Conservation (phyloP, 1,284 basidiomycete species). For the Pseudozyma flocculosa region DNA sequence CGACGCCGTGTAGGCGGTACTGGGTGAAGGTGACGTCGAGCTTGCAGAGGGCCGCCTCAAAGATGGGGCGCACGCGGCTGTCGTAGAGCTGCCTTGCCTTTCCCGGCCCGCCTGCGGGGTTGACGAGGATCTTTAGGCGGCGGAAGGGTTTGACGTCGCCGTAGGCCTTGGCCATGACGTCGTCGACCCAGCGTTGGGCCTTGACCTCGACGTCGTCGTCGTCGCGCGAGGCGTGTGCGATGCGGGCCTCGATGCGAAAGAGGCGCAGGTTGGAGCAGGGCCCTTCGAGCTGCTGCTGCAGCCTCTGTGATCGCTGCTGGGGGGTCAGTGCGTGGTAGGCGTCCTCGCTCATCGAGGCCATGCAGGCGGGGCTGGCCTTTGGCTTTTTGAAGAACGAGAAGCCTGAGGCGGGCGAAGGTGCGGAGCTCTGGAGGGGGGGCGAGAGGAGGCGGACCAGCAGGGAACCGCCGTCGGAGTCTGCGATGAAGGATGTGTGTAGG, state of each 20-base stretch:
- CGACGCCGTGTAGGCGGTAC: slow-evolving; percentile 69
- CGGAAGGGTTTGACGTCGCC: slow-evolving; percentile 23
- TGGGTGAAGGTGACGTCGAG: slow-evolving; percentile 66
- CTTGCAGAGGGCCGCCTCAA: slow-evolving; percentile 73
- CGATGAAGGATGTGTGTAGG: slow-evolving; percentile 44
- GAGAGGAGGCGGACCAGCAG: slow-evolving; percentile 45
- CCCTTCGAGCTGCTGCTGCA: slow-evolving; percentile 37
- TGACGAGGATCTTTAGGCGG: slow-evolving; percentile 69
- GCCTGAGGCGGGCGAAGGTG: slow-evolving; percentile 3
- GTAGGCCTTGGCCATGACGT: slow-evolving; percentile 35
- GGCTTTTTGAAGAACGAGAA: slow-evolving; percentile 30
- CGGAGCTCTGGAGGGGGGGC: slow-evolving; percentile 21
- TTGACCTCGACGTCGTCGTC: slow-evolving; percentile 14
- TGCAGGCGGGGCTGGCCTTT: slow-evolving; percentile 13
- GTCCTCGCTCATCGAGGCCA: slow-evolving; percentile 16
- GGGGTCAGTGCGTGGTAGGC: slow-evolving; percentile 10
- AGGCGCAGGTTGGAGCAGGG: slow-evolving; percentile 43
- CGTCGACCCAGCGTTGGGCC: slow-evolving; percentile 24
- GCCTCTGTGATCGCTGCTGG: slow-evolving; percentile 9
- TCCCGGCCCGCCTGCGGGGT: slow-evolving; percentile 83
- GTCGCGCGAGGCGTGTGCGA: slow-evolving; percentile 6
- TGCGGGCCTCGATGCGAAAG: slow-evolving; percentile 45
- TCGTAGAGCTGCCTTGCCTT: slow-evolving; percentile 68
- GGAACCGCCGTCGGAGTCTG: slow-evolving; percentile 50
- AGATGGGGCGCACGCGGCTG: slow-evolving; percentile 74